Percentiles rank a stretch among this genome's conserved stretches.
phyloP scores from a whole-genome alignment of 1,284 basidiomycete species.

The Ganoderma multipileum region DNA sequence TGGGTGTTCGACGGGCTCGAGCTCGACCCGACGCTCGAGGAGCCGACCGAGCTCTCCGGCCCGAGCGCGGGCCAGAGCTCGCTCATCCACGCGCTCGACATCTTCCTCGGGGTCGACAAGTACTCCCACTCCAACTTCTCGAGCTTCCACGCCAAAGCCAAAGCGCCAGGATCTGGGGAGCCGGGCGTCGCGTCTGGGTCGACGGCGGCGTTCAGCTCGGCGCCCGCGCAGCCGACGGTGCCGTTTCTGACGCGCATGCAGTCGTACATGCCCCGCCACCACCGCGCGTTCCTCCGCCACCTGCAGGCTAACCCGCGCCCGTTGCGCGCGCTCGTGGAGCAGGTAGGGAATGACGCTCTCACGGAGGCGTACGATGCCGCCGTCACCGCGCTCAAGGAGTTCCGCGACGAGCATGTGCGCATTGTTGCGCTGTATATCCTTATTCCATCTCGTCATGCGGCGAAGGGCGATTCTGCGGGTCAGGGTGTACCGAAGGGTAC shows the following conservation, averaged over 20 bases:
- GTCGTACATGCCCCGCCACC: constrained; percentile 90
- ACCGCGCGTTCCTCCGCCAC: constrained; percentile 88
- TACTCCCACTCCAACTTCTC: constrained; percentile 46
- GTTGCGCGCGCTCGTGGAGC: constrained; percentile 59
- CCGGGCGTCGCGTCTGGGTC: background rate
- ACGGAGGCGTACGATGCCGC: constrained; percentile 78
- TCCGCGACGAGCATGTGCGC: constrained; percentile 89
- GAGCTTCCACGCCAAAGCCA: constrained; percentile 23
- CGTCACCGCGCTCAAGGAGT: constrained; percentile 76
- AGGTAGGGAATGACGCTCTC: constrained; percentile 42
- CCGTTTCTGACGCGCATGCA: constrained; percentile 85
- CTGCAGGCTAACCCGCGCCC: constrained; percentile 70
- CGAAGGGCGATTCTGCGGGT: background rate
- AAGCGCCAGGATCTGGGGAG: constrained; percentile 5
- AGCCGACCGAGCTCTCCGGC: constrained; percentile 77
- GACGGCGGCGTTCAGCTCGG: constrained; percentile 27
- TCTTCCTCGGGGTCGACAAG: constrained; percentile 88
- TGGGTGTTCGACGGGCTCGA: constrained; percentile 89
- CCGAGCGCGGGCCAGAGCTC: constrained; percentile 93
- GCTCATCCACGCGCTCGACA: constrained; percentile 88
- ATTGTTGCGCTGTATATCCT: constrained; percentile 89
- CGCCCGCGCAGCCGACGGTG: constrained; percentile 35
- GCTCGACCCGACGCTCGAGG: constrained; percentile 51
- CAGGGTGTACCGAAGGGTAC: constrained; percentile 69
- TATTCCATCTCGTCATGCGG: constrained; percentile 58